A percentile compares a stretch with the other conserved stretches of the same genome.
These are phyloP conservation scores for Vitis vinifera DNA, from an alignment of 164 flowering plant genomes.

Conservation along the genomic window DNA sequence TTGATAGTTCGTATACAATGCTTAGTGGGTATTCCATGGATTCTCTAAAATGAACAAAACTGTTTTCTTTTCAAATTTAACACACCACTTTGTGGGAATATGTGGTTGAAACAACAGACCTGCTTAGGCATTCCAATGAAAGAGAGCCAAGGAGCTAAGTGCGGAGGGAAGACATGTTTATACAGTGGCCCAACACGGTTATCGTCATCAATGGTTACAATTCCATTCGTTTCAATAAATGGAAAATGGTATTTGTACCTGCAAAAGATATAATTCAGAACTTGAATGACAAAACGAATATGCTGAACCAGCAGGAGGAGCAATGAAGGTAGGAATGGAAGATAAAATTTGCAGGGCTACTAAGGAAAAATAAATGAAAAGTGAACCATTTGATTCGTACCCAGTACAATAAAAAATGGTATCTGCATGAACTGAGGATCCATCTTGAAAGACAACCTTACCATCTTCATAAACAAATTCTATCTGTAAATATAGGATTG, in stretches of 20 bases:
- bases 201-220: conserved; percentile 43
- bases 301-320: too few species aligned
- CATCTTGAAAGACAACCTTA: conserved; percentile 29
- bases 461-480: conserved; percentile 22
- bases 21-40: too few species aligned
- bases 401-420: conserved; percentile 40
- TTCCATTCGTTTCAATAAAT: conserved; percentile 40
- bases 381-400: conserved; percentile 9
- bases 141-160: conserved; percentile 42
- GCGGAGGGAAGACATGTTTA: conserved; percentile 51
- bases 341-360: too few species aligned
- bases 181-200: conserved; percentile 50
- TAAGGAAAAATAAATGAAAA: neutral
- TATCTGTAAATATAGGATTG: conserved; percentile 21
- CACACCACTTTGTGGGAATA: too few species aligned
- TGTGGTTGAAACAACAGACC: conserved; percentile 15
- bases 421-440: conserved; percentile 28
- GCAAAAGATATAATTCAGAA: conserved; percentile 27
- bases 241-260: conserved; percentile 21
- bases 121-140: conserved; percentile 38
- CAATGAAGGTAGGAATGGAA: too few species aligned
- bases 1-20: too few species aligned
- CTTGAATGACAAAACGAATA: neutral
- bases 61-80: too few species aligned
- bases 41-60: too few species aligned